Base-by-base conservation (phyloP, 1,139 yeast genomes). In the Sugiyamaella neomexicana region DNA sequence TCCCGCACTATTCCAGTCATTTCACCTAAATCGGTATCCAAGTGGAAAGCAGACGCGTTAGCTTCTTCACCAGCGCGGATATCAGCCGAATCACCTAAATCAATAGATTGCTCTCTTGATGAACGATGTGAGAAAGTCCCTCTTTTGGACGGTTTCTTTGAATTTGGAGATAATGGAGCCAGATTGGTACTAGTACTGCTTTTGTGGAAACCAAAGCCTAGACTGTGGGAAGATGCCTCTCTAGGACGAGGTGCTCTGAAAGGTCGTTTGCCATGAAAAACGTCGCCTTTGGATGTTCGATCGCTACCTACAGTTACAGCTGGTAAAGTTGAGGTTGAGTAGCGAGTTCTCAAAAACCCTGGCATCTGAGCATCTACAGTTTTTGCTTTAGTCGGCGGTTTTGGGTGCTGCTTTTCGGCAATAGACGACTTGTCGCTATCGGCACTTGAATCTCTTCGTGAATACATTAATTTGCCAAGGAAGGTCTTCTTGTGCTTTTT, bases 11-110 rank as follows among this genome's bases (percentile, higher is more conserved):
- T 80, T 9, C 82, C 83, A 40, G 75, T 72, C 79, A 82, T 78
- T 59, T 81, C 81, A 52, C 73, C 73, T 44, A 78, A 65, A 57
- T 79, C 78, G 54, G 81, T 74, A 58, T 80, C 80, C 45, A 80
- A 71, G 6, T 56, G 54, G 49, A 56, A 59, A 46, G 34, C 25
- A 17, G 55, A 25, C 10, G 49, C 54, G 5, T 39, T 47, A 34
- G 46, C 47, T 9, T 37, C 27, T 9, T 37, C 27, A 20, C 31
- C 49, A 25, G 32, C 42, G 7, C 23, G 16, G 15, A 16, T 27
- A 13, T 44, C 44, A 15, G 25, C 20, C 12, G 20, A 27, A 25
- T 38, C 53, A 9, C 17, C 32, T 10, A 31, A 27, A 25, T 38
- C 53, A 15, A 31, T 17, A 23, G 53, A 38, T 16, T 31, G 43